Evolutionary conservation across 306 rosid species (phyloP), one percentile per base, ranked within the genome.

Genomic region (Quercus parvula): DNA sequence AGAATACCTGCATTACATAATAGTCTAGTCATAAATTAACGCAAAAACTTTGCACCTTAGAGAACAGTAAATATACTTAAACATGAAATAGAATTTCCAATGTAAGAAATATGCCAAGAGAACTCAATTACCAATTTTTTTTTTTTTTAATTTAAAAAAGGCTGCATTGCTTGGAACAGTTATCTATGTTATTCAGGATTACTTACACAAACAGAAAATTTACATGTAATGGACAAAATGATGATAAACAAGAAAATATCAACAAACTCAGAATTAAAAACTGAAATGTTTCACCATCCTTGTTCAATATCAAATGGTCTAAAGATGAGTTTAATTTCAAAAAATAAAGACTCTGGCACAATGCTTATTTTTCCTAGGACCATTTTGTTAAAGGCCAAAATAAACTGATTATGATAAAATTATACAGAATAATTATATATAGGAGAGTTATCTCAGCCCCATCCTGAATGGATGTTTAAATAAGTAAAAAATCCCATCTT

Each of bases 1-100:
- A 73, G 99, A 94, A 81, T 94, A 94, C 89, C 99, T 94, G 87
- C 80, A 74, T 38, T 66, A 41, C 46, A 77, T 62, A 70, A 70
- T 77, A 63, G 63, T 44, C 25, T 6, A 19, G 70, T 68, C 35
- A 69, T 25, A 79, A 33, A n/a, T 25, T 22, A 8, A 56, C 4
- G 20, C 15, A 71, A 5, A 15, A 63, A 38, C 58, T 33, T 75
- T 54, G 4, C 52, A 27, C 17, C 15, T 13, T 38, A 56, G 49
- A 31, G 5, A 73, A 5, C 55, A 6, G 54, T 15, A 70, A 51
- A 33, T 41, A 35, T n/a, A 73, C 20, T 20, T 56, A 64, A 73
- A 58, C 77, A 72, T 41, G 52, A 59, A 66, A 35, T 44, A 44
- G 30, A 1, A 4, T n/a, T 28, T 28, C 33, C 70, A 5, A 63